Percentiles rank a stretch among this genome's conserved stretches.
Evolutionary conservation across 345 rosid genomes (phyloP).

Genomic region (Acer saccharum): DNA sequence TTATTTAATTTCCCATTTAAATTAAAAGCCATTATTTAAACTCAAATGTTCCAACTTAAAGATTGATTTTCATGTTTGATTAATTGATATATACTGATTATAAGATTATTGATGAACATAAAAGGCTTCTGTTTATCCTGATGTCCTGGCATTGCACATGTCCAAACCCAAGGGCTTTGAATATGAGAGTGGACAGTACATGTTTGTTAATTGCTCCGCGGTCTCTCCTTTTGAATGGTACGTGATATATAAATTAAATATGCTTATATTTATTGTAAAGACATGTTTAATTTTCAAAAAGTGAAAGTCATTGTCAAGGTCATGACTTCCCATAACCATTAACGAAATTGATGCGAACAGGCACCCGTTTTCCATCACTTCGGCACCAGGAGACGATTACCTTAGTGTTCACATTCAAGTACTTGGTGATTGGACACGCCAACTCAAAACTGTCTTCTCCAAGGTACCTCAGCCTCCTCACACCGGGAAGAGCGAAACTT

Average conservation of each 20-base stretch:
- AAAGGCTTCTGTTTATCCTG: conserved; percentile 77
- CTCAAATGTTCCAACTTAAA: neutral
- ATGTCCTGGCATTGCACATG: conserved; percentile 79
- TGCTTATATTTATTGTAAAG: neutral
- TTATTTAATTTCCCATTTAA: neutral
- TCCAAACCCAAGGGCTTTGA: conserved; percentile 82
- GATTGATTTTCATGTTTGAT: neutral
- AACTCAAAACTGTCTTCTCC: conserved; percentile 72
- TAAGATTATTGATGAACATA: neutral
- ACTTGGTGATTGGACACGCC: conserved; percentile 86
- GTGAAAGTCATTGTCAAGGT: no score
- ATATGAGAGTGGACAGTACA: conserved; percentile 92
- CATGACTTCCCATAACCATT: neutral
- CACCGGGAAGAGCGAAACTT: conserved; percentile 60
- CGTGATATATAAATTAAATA: neutral
- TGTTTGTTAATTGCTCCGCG: conserved; percentile 80
- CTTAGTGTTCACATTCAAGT: conserved; percentile 86
- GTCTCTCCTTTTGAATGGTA: conserved; percentile 87
- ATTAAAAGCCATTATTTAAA: no score
- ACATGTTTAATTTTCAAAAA: no score
- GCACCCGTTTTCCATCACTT: conserved; percentile 96
- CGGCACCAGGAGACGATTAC: conserved; percentile 86
- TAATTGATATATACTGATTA: neutral
- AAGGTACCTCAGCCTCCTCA: conserved; percentile 70
- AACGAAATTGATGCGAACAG: conserved; percentile 23